Base-by-base conservation (phyloP, 345 rosid genomes). In the Aegle marmelos region DNA sequence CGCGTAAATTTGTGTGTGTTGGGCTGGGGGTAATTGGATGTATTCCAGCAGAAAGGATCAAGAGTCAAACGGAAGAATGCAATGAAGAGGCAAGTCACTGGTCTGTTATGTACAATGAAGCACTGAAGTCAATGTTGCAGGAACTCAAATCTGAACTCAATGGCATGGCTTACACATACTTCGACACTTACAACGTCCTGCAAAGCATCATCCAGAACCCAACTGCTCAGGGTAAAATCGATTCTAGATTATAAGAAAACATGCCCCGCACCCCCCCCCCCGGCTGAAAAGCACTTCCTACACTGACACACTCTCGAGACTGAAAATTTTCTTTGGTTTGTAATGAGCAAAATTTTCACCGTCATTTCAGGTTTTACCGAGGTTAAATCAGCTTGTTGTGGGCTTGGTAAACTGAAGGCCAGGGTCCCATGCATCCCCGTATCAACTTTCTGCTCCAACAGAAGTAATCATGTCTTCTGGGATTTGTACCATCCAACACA, bases 371-470 rank as follows among this genome's bases (percentile, higher is more conserved):
- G 93, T 24, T 89, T 91, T 74, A 57, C 28, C 1, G 93, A 93
- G 78, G 87, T 85, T 31, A 85, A 85, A 83, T 81, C 90, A 8
- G 98, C 98, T 0, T 92, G 98, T 59, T 95, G 98, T 80, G 98
- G 98, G 48, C 77, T 61, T 3, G 98, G 98, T 4, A 62, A 68
- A 9, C 78, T 93, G 69, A 93, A 80, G 33, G 94, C 98, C 1
- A 62, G 71, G 1, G 5, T 73, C 4, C 88, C 91, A 14, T 95
- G 98, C 75, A 10, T 86, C 48, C 97, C 94, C 0, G 24, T 86
- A 2, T 68, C 98, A 0, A 80, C 64, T 6, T 83, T 78, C 62
- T 93, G 98, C 75, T n/a, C 88, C 39, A 87, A 95, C 83, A 79
- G 98, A 78, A 87, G 17, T 31, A 85, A 90, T 71, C 90, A 91